Evolutionary conservation across 129 eudicot genomes (phyloP), one percentile per base, ranked within the genome.

Genomic region (Glebionis coronaria): DNA sequence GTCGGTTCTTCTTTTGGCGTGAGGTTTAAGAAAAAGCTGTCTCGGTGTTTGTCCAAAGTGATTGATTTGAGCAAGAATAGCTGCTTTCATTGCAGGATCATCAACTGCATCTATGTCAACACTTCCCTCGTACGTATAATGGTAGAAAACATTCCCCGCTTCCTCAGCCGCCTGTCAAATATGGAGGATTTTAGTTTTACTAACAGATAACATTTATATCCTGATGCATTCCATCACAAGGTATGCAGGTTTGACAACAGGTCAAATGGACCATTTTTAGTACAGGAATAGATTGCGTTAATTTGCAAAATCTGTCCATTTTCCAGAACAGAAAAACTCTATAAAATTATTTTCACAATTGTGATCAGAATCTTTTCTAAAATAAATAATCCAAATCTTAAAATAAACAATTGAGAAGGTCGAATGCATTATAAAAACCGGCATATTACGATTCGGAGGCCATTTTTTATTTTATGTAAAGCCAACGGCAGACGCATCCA

Each of bases 21-120:
- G 99, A 45, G 99, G 95, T 62, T 85, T 82, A 70, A 77, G 78
- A 71, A 93, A 93, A 15, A 93, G 75, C 61, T 93, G 99, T 52
- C 81, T 89, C 0, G 99, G 99, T 18, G 99, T 93, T 75, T 93
- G 99, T 19, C 99, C 99, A 52, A 93, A 93, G 85, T 93, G 95
- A 74, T 93, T 93, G 49, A 89, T 93, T 73, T 93, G 99, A 42
- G 99, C 97, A 15, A 93, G 88, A 72, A 93, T 93, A 13, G 97
- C 88, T 46, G 99, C 99, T 81, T 93, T 93, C 99, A 93, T 80
- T 18, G 95, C 90, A 38, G 99, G 97, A 74, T 93, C 99, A 6
- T 82, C 55, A 46, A 93, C 90, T 7, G 99, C 84, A 78, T 93
- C 97, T 46, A 93, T 93, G 72, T 93, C 99, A 46, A 93, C 97